Conservation (phyloP, 2,329 filamentous ascomycete genomes). For the Fonsecaea erecta region DNA sequence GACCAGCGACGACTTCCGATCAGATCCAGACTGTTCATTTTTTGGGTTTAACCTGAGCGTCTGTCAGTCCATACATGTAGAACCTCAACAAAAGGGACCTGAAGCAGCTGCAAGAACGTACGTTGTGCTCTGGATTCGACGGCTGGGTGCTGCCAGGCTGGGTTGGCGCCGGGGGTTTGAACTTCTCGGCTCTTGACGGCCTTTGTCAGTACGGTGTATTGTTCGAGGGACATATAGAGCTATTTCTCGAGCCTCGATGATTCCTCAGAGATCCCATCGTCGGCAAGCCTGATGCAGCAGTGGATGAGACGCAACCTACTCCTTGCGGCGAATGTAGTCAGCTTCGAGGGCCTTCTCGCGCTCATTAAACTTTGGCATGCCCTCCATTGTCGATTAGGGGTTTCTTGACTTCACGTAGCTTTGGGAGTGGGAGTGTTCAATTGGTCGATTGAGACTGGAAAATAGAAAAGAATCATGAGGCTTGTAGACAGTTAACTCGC, state of each 20-base stretch:
- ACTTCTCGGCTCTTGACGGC: constrained; percentile 27
- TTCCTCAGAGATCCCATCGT: background rate
- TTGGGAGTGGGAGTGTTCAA: background rate
- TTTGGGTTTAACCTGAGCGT: background rate
- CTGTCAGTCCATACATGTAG: background rate
- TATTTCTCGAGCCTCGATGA: background rate
- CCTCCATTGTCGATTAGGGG: constrained; percentile 25
- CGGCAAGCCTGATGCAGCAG: background rate
- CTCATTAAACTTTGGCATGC: constrained; percentile 34
- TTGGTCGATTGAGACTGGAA: background rate
- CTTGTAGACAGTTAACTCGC: background rate
- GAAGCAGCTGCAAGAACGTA: background rate
- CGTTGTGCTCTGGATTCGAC: constrained; percentile 17
- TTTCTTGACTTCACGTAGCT: background rate
- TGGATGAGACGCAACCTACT: constrained; percentile 23
- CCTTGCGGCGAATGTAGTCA: constrained; percentile 36
- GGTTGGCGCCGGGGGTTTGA: constrained; percentile 21
- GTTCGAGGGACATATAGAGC: background rate
- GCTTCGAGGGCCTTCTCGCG: constrained; percentile 36
- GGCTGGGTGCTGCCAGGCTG: constrained; percentile 15
- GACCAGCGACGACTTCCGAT: background rate
- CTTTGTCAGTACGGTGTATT: background rate
- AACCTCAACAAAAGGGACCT: background rate
- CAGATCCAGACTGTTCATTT: background rate
- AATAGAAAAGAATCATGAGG: background rate